A percentile compares a stretch with the other conserved stretches of the same genome.
Conservation (phyloP, 495 filamentous ascomycete species). For the Hyaloscypha finlandica region DNA sequence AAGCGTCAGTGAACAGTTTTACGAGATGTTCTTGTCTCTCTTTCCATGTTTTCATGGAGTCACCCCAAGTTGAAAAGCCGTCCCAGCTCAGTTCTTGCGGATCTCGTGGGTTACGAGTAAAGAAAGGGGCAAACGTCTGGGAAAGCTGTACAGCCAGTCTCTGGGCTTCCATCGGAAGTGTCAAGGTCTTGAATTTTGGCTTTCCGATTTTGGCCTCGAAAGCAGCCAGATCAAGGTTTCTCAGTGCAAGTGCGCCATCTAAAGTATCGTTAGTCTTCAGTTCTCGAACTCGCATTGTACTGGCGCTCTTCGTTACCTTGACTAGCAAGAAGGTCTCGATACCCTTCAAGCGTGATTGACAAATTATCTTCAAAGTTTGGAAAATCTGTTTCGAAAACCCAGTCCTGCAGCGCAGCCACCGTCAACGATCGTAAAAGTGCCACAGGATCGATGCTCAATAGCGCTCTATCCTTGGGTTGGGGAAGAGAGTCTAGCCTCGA, state of each 20-base stretch:
- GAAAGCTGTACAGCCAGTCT: slow-evolving; percentile 7
- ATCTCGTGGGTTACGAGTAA: slow-evolving; percentile 3
- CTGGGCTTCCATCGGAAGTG: slow-evolving; percentile 5
- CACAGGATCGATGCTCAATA: slow-evolving; percentile 1
- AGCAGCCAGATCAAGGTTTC: slow-evolving; percentile 16
- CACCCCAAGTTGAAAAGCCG: slow-evolving; percentile 16
- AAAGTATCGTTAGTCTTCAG: not conserved
- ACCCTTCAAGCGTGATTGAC: not conserved
- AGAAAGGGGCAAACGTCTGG: slow-evolving; percentile 10
- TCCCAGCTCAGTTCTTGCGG: slow-evolving; percentile 5
- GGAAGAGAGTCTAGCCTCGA: not conserved
- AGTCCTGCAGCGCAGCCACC: slow-evolving; percentile 1
- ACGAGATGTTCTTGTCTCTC: slow-evolving; percentile 3
- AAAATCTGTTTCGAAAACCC: slow-evolving; percentile 19
- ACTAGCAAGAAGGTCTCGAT: slow-evolving; percentile 1
- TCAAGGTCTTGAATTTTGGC: not conserved
- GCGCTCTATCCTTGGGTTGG: not conserved
- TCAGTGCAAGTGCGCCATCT: slow-evolving; percentile 8
- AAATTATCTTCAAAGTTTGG: slow-evolving; percentile 3
- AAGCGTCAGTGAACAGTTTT: slow-evolving; percentile 13
- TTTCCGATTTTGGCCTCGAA: not conserved
- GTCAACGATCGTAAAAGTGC: slow-evolving; percentile 1
- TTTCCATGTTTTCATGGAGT: slow-evolving; percentile 8
- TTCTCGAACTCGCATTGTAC: not conserved
- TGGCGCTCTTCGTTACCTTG: slow-evolving; percentile 7